Evolutionary conservation across 495 filamentous ascomycete species (phyloP).

Genomic region (Aspergillus steynii): DNA sequence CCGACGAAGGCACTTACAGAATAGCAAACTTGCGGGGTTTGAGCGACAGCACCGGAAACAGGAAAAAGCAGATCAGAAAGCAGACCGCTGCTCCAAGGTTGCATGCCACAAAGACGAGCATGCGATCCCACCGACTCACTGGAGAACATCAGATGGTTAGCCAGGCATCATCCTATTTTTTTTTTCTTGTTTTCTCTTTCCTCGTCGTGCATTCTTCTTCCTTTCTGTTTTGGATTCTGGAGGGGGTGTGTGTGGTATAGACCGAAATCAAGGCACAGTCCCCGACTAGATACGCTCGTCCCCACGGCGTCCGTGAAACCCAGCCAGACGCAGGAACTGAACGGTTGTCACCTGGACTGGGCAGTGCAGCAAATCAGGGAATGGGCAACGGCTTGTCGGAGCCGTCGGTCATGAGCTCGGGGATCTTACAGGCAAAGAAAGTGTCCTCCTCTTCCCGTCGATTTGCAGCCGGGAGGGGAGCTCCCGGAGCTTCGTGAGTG

Average conservation of each 20-base stretch:
- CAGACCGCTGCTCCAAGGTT: conserved; percentile 87
- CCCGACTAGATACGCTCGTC: conserved; percentile 1
- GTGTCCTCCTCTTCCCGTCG: conserved; percentile 92
- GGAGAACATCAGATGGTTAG: conserved; percentile 26
- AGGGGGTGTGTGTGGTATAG: background rate
- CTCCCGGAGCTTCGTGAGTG: conserved; percentile 78
- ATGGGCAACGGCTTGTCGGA: conserved; percentile 5
- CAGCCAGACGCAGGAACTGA: conserved; percentile 44
- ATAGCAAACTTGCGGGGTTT: conserved; percentile 93
- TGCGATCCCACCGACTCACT: conserved; percentile 97
- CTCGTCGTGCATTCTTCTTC: background rate
- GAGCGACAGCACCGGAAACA: conserved; percentile 77
- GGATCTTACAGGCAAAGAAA: conserved; percentile 90
- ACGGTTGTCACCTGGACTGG: conserved; percentile 39
- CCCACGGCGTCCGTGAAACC: conserved; percentile 25
- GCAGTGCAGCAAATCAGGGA: conserved; percentile 24
- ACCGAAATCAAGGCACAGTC: background rate
- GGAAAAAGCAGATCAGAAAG: conserved; percentile 87
- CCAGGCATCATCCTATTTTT: conserved; percentile 6
- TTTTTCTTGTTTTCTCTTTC: background rate
- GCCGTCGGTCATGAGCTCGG: conserved; percentile 25
- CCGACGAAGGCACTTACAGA: conserved; percentile 68
- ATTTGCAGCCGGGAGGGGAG: conserved; percentile 80
- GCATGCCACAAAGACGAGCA: conserved; percentile 89
- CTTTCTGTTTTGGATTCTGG: too few relatives aligned